Evolutionary conservation across 805 yeast species (phyloP).

Genomic region (Zygosaccharomyces lentus): DNA sequence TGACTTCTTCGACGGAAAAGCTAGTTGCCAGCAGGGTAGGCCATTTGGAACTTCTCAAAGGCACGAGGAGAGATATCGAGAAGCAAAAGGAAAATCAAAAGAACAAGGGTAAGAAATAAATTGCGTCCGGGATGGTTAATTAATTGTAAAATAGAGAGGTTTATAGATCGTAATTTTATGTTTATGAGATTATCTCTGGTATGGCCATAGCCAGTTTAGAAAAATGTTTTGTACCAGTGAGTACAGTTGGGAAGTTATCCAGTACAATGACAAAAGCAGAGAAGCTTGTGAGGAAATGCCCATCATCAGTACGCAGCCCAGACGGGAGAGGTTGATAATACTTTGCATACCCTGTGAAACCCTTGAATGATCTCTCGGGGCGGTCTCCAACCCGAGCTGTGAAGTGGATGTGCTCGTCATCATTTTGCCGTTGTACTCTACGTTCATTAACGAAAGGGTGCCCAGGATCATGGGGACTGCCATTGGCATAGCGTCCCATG

Average conservation of each 20-base stretch:
- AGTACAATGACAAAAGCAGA: slow-evolving; percentile 72
- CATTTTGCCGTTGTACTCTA: slow-evolving; percentile 77
- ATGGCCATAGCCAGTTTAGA: slow-evolving; percentile 63
- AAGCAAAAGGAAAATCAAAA: slow-evolving; percentile 39
- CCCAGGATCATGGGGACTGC: slow-evolving; percentile 74
- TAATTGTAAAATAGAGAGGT: background rate
- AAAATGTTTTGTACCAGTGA: slow-evolving; percentile 73
- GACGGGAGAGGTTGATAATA: slow-evolving; percentile 63
- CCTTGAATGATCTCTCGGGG: slow-evolving; percentile 21
- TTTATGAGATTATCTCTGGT: slow-evolving; percentile 13
- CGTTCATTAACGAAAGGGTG: slow-evolving; percentile 62
- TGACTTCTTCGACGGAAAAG: slow-evolving; percentile 70
- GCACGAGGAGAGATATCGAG: slow-evolving; percentile 81
- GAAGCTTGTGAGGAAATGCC: slow-evolving; percentile 86
- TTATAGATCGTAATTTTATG: background rate
- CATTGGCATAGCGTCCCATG: slow-evolving; percentile 59
- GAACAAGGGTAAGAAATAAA: slow-evolving; percentile 11
- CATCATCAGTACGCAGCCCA: slow-evolving; percentile 75
- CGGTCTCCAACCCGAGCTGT: slow-evolving; percentile 23
- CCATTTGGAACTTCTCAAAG: slow-evolving; percentile 85
- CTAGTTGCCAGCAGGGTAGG: slow-evolving; percentile 87
- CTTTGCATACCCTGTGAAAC: slow-evolving; percentile 37
- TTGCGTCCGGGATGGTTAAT: slow-evolving; percentile 1
- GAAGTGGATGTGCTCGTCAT: slow-evolving; percentile 37
- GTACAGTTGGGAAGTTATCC: slow-evolving; percentile 81